Conservation (phyloP, 1,284 basidiomycete genomes). For the Inonotus obliquus region DNA sequence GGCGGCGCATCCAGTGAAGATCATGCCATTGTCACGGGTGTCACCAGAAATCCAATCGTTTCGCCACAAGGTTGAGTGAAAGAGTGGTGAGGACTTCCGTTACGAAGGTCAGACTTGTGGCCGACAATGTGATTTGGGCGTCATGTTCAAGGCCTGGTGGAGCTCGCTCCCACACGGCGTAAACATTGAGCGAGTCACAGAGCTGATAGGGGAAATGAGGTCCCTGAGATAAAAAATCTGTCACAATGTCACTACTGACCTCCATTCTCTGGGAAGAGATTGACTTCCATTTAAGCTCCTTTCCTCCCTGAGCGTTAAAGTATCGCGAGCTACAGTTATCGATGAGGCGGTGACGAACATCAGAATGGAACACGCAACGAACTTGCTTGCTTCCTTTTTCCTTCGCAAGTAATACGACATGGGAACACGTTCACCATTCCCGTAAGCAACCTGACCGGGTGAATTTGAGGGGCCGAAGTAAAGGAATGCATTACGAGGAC, state of each 20-base stretch:
- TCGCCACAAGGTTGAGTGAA: slow-evolving; percentile 16
- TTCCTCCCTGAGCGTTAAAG: slow-evolving; percentile 61
- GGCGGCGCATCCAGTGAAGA: neutral
- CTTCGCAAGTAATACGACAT: slow-evolving; percentile 55
- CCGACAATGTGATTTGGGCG: slow-evolving; percentile 17
- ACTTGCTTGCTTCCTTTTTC: slow-evolving; percentile 58
- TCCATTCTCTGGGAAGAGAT: slow-evolving; percentile 54
- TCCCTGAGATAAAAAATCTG: neutral
- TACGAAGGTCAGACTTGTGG: slow-evolving; percentile 7
- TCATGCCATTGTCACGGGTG: neutral
- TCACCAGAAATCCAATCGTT: slow-evolving; percentile 17
- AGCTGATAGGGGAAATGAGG: slow-evolving; percentile 8
- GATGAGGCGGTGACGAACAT: neutral
- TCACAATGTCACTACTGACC: slow-evolving; percentile 36
- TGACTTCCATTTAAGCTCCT: slow-evolving; percentile 64
- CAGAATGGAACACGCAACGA: slow-evolving; percentile 25
- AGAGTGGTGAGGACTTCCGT: slow-evolving; percentile 20
- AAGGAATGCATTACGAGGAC: slow-evolving; percentile 63
- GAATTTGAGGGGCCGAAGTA: slow-evolving; percentile 62
- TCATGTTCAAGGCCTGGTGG: slow-evolving; percentile 15
- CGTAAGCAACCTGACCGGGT: slow-evolving; percentile 63
- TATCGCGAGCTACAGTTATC: slow-evolving; percentile 52
- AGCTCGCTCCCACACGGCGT: slow-evolving; percentile 17
- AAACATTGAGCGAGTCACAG: slow-evolving; percentile 15
- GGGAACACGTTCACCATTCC: slow-evolving; percentile 49